These are phyloP conservation scores for Singerocomus inundabilis DNA, from an alignment of 1,284 basidiomycete genomes.

Conservation along the genomic window DNA sequence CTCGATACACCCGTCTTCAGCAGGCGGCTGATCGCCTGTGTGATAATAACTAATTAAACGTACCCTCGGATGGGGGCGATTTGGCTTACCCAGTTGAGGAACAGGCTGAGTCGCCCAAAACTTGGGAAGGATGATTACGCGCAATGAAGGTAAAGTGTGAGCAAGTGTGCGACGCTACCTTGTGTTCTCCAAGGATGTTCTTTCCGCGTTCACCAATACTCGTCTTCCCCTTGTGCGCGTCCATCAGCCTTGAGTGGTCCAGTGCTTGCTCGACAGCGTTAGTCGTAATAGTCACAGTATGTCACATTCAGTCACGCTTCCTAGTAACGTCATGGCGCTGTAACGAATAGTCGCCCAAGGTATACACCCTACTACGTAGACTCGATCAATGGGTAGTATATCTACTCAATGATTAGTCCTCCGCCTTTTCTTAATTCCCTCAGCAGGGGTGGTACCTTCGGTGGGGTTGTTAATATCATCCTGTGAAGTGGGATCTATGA, in stretches of 20 bases:
- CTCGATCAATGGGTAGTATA: slow-evolving; percentile 4
- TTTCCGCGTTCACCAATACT: slow-evolving; percentile 68
- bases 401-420: slow-evolving; percentile 9
- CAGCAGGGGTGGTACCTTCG: slow-evolving; percentile 27
- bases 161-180: slow-evolving; percentile 49
- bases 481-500: not conserved
- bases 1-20: slow-evolving; percentile 89
- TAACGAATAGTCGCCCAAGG: too few species aligned
- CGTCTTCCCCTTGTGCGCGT: slow-evolving; percentile 68
- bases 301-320: too few species aligned
- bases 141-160: slow-evolving; percentile 2
- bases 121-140: slow-evolving; percentile 39
- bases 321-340: too few species aligned
- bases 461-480: not conserved
- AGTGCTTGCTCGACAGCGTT: slow-evolving; percentile 61
- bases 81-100: slow-evolving; percentile 66
- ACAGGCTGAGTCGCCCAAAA: slow-evolving; percentile 98
- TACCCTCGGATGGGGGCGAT: slow-evolving; percentile 1
- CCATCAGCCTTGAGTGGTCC: slow-evolving; percentile 71
- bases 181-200: slow-evolving; percentile 83
- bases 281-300: slow-evolving; percentile 9
- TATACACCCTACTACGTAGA: slow-evolving; percentile 18
- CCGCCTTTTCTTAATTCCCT: slow-evolving; percentile 37
- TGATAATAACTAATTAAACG: slow-evolving; percentile 1
- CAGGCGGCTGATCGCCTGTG: slow-evolving; percentile 62